Evolutionary conservation across 495 filamentous ascomycete genomes (phyloP), one percentile per base, ranked within the genome.

Genomic region (Emericellopsis terricola): DNA sequence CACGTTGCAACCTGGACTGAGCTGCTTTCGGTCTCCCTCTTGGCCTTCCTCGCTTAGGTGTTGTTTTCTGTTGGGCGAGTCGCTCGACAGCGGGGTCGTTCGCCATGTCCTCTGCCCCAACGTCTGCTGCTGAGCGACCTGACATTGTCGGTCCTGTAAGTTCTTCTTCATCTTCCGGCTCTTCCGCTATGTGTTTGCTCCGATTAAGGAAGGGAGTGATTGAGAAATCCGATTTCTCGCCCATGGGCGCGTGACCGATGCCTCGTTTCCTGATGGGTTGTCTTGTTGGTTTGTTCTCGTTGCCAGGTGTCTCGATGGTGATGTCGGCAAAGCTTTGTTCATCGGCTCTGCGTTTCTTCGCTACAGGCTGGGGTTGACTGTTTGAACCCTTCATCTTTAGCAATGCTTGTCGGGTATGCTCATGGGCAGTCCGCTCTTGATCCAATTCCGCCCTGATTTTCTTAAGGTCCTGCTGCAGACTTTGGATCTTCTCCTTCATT

Each of bases 191-290:
- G 43, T 61, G 76, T 28, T 67, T 60, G 5, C 77, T 81, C 34
- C 80, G 76, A 57, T 87, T 91, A 19, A 94, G 57, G 52, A 85
- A 91, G 1, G 86, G 86, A 1, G 86, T 94, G 41, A 94, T 85
- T 8, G 83, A 89, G 48, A 94, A 94, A 14, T 64, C 71, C 1
- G 84, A 92, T 51, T 92, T 92, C 41, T 91, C 83, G 16, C 79
- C 83, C 21, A 73, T 55, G 26, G 75, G 45, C 0, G 69, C 69
- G 11, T 68, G 61, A 17, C 63, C 57, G 30, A 57, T 55, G 15
- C 50, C 57, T 38, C 62, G 62, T 37, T 72, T 75, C 44, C 67
- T 63, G 37, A 43, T 58, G 34, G 33, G 54, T 46, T 15, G 28
- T 36, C 24, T 46, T 42, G 16, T 52, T 46, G 10, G 60, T 18